phyloP scores from a whole-genome alignment of 805 yeast species.

The Yarrowia sp. region DNA sequence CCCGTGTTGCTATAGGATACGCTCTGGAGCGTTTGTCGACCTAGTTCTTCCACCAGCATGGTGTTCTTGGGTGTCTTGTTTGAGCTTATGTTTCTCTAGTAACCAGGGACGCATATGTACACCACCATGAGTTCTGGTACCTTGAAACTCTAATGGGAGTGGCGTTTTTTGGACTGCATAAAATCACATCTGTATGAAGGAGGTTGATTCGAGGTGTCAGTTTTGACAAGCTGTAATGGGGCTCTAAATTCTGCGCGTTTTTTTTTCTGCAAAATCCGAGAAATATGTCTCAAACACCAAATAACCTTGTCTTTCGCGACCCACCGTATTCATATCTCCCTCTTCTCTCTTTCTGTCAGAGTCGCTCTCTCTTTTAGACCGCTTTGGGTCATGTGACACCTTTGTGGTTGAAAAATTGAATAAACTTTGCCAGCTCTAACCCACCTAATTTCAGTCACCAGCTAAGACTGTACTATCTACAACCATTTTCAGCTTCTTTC shows the following conservation, averaged over 20 bases:
- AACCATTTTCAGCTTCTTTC: slow-evolving; percentile 22
- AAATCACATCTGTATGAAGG: not conserved
- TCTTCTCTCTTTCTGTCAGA: not conserved
- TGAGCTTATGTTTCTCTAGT: no score
- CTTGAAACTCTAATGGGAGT: not conserved
- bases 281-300: not conserved
- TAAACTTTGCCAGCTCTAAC: slow-evolving; percentile 6
- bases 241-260: no score
- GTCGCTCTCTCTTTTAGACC: not conserved
- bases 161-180: not conserved
- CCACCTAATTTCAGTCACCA: slow-evolving; percentile 12
- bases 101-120: no score
- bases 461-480: slow-evolving; percentile 4
- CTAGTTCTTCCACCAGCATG: slow-evolving; percentile 22
- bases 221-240: no score
- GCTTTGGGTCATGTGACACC: slow-evolving; percentile 21
- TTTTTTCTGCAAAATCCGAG: no score
- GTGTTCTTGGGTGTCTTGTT: not conserved
- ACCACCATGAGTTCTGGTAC: no score
- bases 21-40: slow-evolving; percentile 4
- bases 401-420: slow-evolving; percentile 21
- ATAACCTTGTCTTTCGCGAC: not conserved
- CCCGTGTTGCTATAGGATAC: slow-evolving; percentile 13
- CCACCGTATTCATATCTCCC: not conserved
- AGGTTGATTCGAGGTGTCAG: no score